Base-by-base conservation (phyloP, 1,284 basidiomycete genomes). In the Inonotus obliquus region DNA sequence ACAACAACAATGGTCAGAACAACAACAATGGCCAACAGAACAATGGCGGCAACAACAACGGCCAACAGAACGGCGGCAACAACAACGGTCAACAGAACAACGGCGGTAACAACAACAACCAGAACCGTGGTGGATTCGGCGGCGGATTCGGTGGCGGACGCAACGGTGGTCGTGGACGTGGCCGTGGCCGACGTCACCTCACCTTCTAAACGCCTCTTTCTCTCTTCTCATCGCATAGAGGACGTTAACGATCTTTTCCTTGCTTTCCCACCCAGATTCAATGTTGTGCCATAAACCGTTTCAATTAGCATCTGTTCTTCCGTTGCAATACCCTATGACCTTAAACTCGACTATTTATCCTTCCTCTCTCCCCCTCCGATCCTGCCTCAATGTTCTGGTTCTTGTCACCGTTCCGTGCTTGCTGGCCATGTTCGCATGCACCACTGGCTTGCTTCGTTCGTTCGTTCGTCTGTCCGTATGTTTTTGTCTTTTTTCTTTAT, bases 131-230 rank as follows among this genome's bases (percentile, higher is more conserved):
- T 14, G 44, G 52, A 37, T 44, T 59, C 29, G 57, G 37, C 3
- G 37, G 37, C 39, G 59, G 62, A n/a, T 41, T 38, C 14, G 65
- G 62, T 41, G 52, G 65, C 55, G 65, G 64, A n/a, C 48, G 51
- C 2, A 39, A 54, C 25, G 53, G 54, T 53, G 61, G 49, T 49
- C 37, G 59, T 27, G 56, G 56, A 4, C 45, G 61, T 27, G 54
- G 62, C 45, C 62, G 62, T n/a, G 39, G 37, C 19, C 59, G 56
- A 47, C 65, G 65, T 55, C 58, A 63, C 25, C 49, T 17, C 19
- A 21, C 39, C 14, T 13, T 58, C 35, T 57, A 49, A 57, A 41
- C 51, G 11, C 47, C 37, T 41, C 19, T n/a, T 9, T 11, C 54
- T 21, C 25, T 1, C 23, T 17, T 29, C 2, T 57, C 23, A 19